Evolutionary conservation across 225 moss, liverwort and hornwort genomes (phyloP).

Genomic region (Pseudisothecium myosuroides): DNA sequence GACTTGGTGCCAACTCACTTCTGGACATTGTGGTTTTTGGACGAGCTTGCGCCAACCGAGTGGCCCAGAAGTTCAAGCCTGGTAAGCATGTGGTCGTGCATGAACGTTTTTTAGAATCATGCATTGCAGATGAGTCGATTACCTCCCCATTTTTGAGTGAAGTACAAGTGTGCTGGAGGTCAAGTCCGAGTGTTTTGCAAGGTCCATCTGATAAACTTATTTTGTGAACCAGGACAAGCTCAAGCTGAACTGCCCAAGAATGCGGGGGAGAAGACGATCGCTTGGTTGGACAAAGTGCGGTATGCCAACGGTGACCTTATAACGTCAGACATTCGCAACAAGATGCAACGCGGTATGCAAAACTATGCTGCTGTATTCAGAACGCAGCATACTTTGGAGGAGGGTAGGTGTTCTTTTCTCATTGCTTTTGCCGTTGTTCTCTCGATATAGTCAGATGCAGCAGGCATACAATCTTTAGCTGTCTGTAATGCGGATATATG

Average conservation of each 20-base stretch:
- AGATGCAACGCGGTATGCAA: slow-evolving; percentile 87
- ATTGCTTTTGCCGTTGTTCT: not conserved
- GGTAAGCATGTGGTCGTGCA: slow-evolving; percentile 12
- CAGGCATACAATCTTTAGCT: not conserved
- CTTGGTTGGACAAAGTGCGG: slow-evolving; percentile 85
- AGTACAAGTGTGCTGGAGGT: not conserved
- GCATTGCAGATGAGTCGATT: not conserved
- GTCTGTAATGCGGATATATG: not conserved
- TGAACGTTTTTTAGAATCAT: not conserved
- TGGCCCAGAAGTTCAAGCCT: slow-evolving; percentile 62
- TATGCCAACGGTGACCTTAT: slow-evolving; percentile 66
- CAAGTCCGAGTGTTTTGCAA: not conserved
- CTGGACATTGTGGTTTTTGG: slow-evolving; percentile 95
- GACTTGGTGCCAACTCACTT: slow-evolving; percentile 91
- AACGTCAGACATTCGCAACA: slow-evolving; percentile 55
- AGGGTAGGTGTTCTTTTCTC: slow-evolving; percentile 34
- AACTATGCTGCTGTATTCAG: slow-evolving; percentile 90
- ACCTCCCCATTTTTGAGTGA: not conserved
- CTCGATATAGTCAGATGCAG: not conserved
- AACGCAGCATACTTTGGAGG: slow-evolving; percentile 53
- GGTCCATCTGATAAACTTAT: not conserved
- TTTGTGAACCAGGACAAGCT: slow-evolving; percentile 35
- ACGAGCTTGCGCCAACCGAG: slow-evolving; percentile 85
- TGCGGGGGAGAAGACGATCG: slow-evolving; percentile 84
- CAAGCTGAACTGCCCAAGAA: slow-evolving; percentile 57